Percentiles rank a stretch among this genome's conserved stretches.
Evolutionary conservation across 2,329 filamentous ascomycete species (phyloP).

Genomic region (Ophiobolus disseminans): DNA sequence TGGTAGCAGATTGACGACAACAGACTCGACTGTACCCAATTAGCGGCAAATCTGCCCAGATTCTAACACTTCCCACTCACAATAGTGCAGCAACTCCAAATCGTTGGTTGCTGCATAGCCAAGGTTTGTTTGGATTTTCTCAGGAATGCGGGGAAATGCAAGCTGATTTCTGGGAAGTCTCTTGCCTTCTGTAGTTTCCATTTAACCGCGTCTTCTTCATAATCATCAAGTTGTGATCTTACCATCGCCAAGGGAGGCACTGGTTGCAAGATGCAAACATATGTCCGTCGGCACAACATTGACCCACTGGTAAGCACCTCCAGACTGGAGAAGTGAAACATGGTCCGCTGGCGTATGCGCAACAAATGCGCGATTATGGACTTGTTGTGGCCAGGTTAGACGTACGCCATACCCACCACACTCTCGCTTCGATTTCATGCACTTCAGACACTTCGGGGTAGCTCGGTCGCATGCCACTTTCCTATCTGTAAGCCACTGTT

Average conservation of each 20-base stretch:
- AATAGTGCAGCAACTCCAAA: conserved; percentile 7
- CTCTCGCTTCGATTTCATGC: conserved; percentile 12
- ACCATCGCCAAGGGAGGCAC: not conserved
- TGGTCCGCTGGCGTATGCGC: too few relatives aligned
- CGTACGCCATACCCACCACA: conserved; percentile 21
- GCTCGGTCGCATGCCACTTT: conserved; percentile 18
- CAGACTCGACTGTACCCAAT: conserved; percentile 2
- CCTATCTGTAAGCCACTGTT: conserved; percentile 7
- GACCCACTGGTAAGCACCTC: conserved; percentile 2
- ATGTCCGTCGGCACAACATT: conserved; percentile 13
- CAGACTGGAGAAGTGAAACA: too few relatives aligned
- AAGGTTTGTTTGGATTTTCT: not conserved
- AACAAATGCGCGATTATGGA: not conserved
- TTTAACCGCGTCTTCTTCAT: too few relatives aligned
- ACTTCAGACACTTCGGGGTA: conserved; percentile 12
- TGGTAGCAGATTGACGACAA: conserved; percentile 5
- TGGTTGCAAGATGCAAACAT: conserved; percentile 9
- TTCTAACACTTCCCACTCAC: not conserved
- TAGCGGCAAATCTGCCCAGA: not conserved
- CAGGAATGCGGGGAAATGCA: not conserved
- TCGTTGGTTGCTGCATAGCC: not conserved
- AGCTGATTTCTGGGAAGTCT: not conserved
- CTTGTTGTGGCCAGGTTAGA: conserved; percentile 14
- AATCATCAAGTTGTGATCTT: not conserved
- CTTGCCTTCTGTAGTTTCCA: too few relatives aligned